Conservation (phyloP, 305 asterid genomes). For the Nicotiana rustica region DNA sequence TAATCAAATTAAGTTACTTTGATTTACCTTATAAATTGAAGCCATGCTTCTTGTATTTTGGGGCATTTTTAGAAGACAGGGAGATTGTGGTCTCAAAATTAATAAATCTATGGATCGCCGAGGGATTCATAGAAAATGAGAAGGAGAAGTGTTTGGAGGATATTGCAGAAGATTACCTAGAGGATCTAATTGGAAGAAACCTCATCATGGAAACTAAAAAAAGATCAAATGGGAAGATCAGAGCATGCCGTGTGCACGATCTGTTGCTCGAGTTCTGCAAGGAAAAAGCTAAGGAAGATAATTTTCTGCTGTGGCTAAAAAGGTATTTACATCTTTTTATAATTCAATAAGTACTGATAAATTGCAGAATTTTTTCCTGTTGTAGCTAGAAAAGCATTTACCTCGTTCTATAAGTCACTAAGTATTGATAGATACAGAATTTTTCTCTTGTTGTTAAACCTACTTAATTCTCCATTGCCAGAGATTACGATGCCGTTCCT, state of each 20-base stretch:
- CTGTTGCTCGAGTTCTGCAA: constrained; percentile 26
- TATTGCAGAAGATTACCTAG: constrained; percentile 27
- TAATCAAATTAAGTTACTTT: constrained; percentile 7
- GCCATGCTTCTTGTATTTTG: neutral
- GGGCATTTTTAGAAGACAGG: no score
- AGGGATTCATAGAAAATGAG: constrained; percentile 27
- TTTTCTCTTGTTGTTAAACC: no score
- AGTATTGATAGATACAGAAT: no score
- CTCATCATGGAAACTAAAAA: constrained; percentile 2
- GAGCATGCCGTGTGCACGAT: constrained; percentile 33
- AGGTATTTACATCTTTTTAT: no score
- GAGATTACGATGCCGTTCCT: no score
- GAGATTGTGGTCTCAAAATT: neutral
- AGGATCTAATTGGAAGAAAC: constrained; percentile 30
- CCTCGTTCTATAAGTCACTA: no score
- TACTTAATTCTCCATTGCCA: no score
- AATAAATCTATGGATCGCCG: constrained; percentile 28
- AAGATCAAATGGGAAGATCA: constrained; percentile 29
- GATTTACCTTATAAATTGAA: constrained; percentile 13
- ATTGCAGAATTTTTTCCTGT: no score
- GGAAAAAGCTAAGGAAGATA: constrained; percentile 30
- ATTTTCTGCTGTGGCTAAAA: neutral
- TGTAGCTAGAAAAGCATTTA: no score
- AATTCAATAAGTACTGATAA: neutral
- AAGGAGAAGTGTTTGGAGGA: neutral